Conservation (phyloP, 208 protist genomes). For the Crithidia mellificae region DNA sequence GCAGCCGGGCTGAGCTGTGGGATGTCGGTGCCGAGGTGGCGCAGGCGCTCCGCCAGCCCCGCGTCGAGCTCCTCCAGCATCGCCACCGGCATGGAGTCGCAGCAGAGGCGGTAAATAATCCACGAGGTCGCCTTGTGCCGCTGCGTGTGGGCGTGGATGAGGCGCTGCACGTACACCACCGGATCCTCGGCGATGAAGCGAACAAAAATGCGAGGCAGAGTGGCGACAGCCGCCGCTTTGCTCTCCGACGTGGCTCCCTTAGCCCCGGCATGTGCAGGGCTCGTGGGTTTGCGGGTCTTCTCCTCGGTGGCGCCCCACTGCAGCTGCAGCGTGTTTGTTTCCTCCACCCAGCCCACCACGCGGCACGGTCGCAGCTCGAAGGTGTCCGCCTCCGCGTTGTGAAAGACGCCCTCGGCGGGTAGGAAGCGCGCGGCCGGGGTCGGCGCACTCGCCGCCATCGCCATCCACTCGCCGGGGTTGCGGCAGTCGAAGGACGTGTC, state of each 20-base stretch:
- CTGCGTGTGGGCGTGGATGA: conserved; percentile 79
- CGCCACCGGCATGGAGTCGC: conserved; percentile 91
- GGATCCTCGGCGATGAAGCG: conserved; percentile 90
- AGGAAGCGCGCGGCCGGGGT: conserved; percentile 64
- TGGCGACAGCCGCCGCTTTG: conserved; percentile 19
- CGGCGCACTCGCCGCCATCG: conserved; percentile 59
- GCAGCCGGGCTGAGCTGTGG: conserved; percentile 73
- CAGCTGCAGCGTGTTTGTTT: conserved; percentile 68
- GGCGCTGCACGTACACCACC: conserved; percentile 85
- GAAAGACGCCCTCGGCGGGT: conserved; percentile 79
- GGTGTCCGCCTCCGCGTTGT: conserved; percentile 27
- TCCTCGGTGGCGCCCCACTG: conserved; percentile 70
- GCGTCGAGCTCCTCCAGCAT: conserved; percentile 67
- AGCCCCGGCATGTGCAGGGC: no score
- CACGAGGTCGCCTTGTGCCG: conserved; percentile 87
- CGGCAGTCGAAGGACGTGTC: conserved; percentile 95
- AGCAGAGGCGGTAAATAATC: conserved; percentile 92
- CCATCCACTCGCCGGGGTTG: conserved; percentile 92
- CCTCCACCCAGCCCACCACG: conserved; percentile 78
- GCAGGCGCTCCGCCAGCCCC: conserved; percentile 62
- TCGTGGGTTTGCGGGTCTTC: no score
- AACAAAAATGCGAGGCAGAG: conserved; percentile 86
- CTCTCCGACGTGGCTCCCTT: no score
- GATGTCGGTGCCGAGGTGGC: conserved; percentile 81
- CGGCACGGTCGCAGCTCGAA: conserved; percentile 81